Evolutionary conservation across 768 basidiomycete species (phyloP), one percentile per base, ranked within the genome.

Genomic region (Lepiota venenata): DNA sequence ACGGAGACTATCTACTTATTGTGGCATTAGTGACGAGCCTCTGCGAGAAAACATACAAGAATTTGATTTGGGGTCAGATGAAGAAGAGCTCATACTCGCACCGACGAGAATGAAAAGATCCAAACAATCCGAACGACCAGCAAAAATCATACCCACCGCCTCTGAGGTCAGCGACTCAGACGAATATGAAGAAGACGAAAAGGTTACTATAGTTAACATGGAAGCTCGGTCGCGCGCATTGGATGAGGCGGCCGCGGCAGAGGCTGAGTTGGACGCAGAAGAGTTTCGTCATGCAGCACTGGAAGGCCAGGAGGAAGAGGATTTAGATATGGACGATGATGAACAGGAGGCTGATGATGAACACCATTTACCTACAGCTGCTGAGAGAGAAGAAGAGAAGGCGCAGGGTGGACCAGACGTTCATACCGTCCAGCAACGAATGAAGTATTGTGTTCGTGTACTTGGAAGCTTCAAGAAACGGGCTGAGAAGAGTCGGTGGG

Each of bases 181-280:
- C 39, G 75, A 75, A 5, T 56, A 54, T 16, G 77, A 71, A 6
- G 74, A 74, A 11, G 78, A 77, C n/a, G 74, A 58, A 11, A 86
- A 74, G 48, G 70, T 85, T 32, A 93, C 91, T 6, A 83, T 84
- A 70, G 80, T 79, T 21, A 93, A 92, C 63, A 91, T 93, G 79
- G 91, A 88, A 58, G 81, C 83, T 36, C 84, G 84, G 22, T 93
- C 91, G 42, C 82, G 82, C 51, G 88, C 88, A 48, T 69, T 93
- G 47, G 91, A 93, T 60, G 84, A 77, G 18, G 72, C 78, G 59
- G 84, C 83, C 5, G 78, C 76, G 21, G 82, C 72, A 10, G 88
- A 92, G 53, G 89, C 85, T 2, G 81, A 82, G 63, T 71, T 89
- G 22, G 88, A 88, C 61, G 66, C 76, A 0, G 80, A 83, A 61